A percentile compares a stretch with the other conserved stretches of the same genome.
Conservation (phyloP, 768 basidiomycete genomes). For the Pholiota conissans region DNA sequence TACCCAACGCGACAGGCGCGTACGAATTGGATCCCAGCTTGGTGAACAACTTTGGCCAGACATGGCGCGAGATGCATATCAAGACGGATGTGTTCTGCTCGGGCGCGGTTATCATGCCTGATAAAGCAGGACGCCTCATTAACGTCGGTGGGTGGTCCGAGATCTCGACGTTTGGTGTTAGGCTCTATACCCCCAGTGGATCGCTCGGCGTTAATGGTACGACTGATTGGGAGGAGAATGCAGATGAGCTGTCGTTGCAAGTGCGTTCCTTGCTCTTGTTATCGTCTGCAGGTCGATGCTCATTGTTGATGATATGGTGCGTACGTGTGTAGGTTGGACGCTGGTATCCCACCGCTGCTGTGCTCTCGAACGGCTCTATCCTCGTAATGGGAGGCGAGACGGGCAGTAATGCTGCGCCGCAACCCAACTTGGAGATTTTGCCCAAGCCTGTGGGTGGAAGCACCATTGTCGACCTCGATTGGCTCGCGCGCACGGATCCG, state of each 20-base stretch:
- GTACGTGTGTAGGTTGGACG: conserved; percentile 63
- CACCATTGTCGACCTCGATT: conserved; percentile 63
- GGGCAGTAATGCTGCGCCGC: conserved; percentile 65
- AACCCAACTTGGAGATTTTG: conserved; percentile 71
- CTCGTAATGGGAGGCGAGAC: conserved; percentile 75
- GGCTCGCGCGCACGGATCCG: conserved; percentile 71
- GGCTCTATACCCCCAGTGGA: conserved; percentile 74
- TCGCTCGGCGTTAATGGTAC: conserved; percentile 67
- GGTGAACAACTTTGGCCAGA: conserved; percentile 42
- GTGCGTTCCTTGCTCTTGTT: background rate
- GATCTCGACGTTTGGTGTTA: conserved; percentile 69
- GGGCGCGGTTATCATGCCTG: conserved; percentile 70
- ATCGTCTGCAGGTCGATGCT: background rate
- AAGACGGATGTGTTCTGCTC: conserved; percentile 83
- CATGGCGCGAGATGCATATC: conserved; percentile 79
- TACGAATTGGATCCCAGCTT: conserved; percentile 75
- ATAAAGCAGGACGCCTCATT: conserved; percentile 65
- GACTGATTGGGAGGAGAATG: conserved; percentile 80
- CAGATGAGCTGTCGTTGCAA: conserved; percentile 56
- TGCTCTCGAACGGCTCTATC: conserved; percentile 73
- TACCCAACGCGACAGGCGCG: conserved; percentile 68
- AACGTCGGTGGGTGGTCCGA: conserved; percentile 74
- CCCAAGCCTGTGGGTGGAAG: conserved; percentile 66
- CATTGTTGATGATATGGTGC: background rate
- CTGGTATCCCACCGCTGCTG: conserved; percentile 72